Percentiles rank a stretch among this genome's conserved stretches.
Evolutionary conservation across 345 rosid species (phyloP).

Genomic region (Cochlearia excelsa): DNA sequence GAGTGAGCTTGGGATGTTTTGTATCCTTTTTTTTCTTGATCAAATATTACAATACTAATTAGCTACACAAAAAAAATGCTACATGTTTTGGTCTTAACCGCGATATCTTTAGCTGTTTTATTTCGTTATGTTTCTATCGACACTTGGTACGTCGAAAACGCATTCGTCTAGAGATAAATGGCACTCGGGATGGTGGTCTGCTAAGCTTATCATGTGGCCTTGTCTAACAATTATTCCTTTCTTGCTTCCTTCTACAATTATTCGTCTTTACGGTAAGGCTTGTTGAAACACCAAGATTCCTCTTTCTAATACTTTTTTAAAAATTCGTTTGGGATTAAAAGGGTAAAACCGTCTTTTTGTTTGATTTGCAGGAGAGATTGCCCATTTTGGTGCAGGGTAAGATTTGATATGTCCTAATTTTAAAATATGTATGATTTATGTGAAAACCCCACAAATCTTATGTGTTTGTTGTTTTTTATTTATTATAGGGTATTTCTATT

Average conservation of each 20-base stretch:
- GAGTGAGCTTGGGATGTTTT: conserved; percentile 95
- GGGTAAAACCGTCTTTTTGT: background rate
- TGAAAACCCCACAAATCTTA: conserved; percentile 22
- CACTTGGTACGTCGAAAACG: conserved; percentile 59
- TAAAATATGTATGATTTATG: background rate
- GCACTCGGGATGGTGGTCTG: conserved; percentile 97
- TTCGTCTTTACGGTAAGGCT: conserved; percentile 70
- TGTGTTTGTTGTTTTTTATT: conserved; percentile 7
- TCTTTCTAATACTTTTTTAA: too few species aligned
- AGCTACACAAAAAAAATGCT: too few species aligned
- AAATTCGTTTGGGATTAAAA: too few species aligned
- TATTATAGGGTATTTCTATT: conserved; percentile 85
- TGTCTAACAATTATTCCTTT: conserved; percentile 56
- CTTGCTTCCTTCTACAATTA: conserved; percentile 58
- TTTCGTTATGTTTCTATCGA: conserved; percentile 68
- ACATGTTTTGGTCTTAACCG: too few species aligned
- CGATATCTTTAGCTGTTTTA: conserved; percentile 45
- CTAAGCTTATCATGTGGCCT: conserved; percentile 55
- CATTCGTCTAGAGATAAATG: conserved; percentile 59
- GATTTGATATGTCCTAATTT: conserved; percentile 3
- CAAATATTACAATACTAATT: too few species aligned
- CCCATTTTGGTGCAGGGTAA: conserved; percentile 99
- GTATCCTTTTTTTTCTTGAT: conserved; percentile 51
- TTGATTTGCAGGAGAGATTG: conserved; percentile 70
- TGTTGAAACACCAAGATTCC: too few species aligned